These are phyloP conservation scores for Hippophae gyantsensis DNA, from an alignment of 306 rosid species.

Conservation along the genomic window DNA sequence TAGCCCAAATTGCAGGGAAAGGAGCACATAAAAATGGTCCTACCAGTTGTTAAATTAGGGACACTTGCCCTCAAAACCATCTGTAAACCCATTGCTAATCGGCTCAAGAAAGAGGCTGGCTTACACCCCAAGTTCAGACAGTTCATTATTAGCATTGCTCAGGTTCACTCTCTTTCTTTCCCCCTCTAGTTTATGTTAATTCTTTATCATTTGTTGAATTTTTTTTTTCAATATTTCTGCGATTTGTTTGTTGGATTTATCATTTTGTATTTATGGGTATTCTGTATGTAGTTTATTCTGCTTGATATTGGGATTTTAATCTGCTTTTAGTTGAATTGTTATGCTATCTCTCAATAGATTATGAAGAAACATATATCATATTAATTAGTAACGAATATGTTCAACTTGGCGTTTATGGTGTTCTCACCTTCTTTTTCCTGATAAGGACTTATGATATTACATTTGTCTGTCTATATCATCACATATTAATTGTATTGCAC, in stretches of 20 bases:
- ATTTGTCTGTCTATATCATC: too few relatives aligned
- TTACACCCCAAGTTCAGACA: slow-evolving; percentile 37
- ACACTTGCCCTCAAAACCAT: slow-evolving; percentile 31
- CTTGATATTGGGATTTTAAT: too few relatives aligned
- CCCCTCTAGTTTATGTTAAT: background rate
- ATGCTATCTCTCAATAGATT: too few relatives aligned
- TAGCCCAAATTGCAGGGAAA: background rate
- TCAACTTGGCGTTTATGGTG: too few relatives aligned
- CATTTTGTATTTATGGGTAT: background rate
- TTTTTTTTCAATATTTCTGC: background rate
- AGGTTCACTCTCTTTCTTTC: slow-evolving; percentile 16
- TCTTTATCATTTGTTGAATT: background rate
- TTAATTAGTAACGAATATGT: too few relatives aligned
- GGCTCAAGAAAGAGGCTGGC: slow-evolving; percentile 42
- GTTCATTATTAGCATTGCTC: slow-evolving; percentile 32
- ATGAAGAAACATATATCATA: too few relatives aligned
- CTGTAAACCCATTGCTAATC: slow-evolving; percentile 36
- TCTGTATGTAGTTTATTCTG: background rate
- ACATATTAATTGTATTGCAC: too few relatives aligned
- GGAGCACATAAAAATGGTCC: slow-evolving; percentile 16
- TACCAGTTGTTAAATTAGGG: slow-evolving; percentile 35
- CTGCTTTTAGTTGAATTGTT: too few relatives aligned
- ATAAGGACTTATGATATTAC: too few relatives aligned
- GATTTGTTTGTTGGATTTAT: slow-evolving; percentile 1
- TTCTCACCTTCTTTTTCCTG: too few relatives aligned